Conservation (phyloP, 331 rosid species). For the Cydonia oblonga region DNA sequence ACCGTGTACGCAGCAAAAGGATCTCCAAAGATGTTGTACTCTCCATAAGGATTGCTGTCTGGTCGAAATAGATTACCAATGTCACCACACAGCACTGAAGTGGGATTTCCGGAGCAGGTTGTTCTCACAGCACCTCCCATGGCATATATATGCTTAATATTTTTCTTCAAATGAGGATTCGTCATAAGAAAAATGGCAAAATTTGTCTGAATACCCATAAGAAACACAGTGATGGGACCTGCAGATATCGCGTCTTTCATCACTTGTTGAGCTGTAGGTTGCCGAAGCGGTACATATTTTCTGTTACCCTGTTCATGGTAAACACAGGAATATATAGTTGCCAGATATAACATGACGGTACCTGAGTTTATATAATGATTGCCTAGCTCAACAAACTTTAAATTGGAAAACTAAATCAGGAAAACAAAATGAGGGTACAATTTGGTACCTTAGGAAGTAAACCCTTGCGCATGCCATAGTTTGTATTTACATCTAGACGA, state of each 20-base stretch:
- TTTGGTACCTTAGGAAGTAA: slow-evolving; percentile 12
- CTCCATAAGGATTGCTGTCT: slow-evolving; percentile 4
- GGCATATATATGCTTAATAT: slow-evolving; percentile 16
- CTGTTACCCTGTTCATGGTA: slow-evolving; percentile 1
- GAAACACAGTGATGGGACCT: slow-evolving; percentile 4
- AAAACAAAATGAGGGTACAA: not conserved
- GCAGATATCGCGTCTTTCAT: slow-evolving; percentile 7
- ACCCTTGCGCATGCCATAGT: slow-evolving; percentile 5
- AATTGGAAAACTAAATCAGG: not conserved
- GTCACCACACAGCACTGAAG: not conserved
- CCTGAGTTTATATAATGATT: not conserved
- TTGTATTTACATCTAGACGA: slow-evolving; percentile 5
- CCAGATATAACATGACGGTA: no score
- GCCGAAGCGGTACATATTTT: slow-evolving; percentile 4
- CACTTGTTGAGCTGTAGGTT: slow-evolving; percentile 12
- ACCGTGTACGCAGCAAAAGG: slow-evolving; percentile 17
- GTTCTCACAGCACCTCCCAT: slow-evolving; percentile 5
- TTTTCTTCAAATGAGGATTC: slow-evolving; percentile 10
- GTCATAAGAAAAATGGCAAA: slow-evolving; percentile 8
- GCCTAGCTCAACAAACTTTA: not conserved
- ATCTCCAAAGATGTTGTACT: slow-evolving; percentile 16
- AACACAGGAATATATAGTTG: not conserved
- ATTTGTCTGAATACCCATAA: slow-evolving; percentile 14
- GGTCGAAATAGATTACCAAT: slow-evolving; percentile 1
- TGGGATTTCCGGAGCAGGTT: not conserved